Base-by-base conservation (phyloP, 306 rosid species). In the Trichosanthes truncata region DNA sequence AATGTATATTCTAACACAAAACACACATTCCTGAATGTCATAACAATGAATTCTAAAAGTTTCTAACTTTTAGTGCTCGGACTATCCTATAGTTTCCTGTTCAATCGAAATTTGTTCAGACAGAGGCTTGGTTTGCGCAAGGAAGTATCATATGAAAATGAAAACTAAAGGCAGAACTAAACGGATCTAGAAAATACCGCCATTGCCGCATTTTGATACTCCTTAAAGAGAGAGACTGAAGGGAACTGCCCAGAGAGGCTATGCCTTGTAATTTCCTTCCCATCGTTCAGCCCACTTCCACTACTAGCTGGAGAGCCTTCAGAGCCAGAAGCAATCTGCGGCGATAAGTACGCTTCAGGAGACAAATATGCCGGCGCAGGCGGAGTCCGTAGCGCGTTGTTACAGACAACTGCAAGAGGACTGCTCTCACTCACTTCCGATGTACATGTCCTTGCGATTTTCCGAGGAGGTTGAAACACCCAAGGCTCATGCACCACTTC, bases 151-250 rank as follows among this genome's bases (percentile, higher is more conserved):
- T 31, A 9, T 29, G 76, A 41, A 80, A n/a, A 35, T 23, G 52
- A 20, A 68, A 67, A 35, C 65, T 17, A 67, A 31, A 43, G 18
- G 57, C 59, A 25, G 10, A 75, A 31, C 23, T n/a, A 23, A 4
- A 62, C 8, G 31, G 65, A 29, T 1, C 15, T 69, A 51, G 18
- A 9, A 29, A 83, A 33, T 86, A 94, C 98, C 91, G 91, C 96
- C 97, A 92, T 92, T n/a, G 98, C 98, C 65, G 96, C 86, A 87
- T 86, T 90, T 80, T 92, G 98, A 77, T 88, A 94, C 79, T 92
- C 98, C 90, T 91, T 94, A 57, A 94, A 94, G 85, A 92, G 83
- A 20, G 98, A 88, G 84, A 92, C 94, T 0, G 98, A 85, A 80
- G 98, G 97, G 71, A 94, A 92, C 82, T 62, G 87, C 55, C 97